Evolutionary conservation across 768 basidiomycete genomes (phyloP).

Genomic region (Kwoniella sp.): DNA sequence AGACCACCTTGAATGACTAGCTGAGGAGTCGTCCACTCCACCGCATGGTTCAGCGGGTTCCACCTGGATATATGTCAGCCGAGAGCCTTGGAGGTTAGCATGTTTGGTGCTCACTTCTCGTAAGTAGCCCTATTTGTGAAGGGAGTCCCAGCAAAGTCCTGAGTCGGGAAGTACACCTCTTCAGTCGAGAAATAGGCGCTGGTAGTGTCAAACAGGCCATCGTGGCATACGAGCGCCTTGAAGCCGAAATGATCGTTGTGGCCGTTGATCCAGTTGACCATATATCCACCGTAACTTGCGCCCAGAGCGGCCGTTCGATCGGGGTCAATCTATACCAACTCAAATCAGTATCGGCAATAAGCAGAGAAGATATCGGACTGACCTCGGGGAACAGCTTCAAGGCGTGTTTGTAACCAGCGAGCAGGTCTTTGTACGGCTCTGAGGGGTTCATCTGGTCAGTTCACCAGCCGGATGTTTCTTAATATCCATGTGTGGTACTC

Average conservation of each 20-base stretch:
- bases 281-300: constrained; percentile 72
- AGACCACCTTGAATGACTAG: constrained; percentile 83
- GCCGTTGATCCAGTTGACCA: constrained; percentile 86
- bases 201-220: constrained; percentile 66
- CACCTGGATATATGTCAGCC: constrained; percentile 58
- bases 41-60: constrained; percentile 78
- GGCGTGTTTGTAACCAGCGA: constrained; percentile 55
- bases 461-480: not conserved
- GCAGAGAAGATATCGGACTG: not conserved
- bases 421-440: constrained; percentile 53
- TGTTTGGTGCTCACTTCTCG: constrained; percentile 35
- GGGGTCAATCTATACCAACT: constrained; percentile 55
- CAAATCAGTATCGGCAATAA: not conserved
- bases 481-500: constrained; percentile 28
- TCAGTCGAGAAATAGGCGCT: constrained; percentile 89
- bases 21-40: constrained; percentile 83
- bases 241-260: constrained; percentile 86
- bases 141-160: constrained; percentile 37
- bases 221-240: constrained; percentile 89
- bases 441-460: constrained; percentile 10
- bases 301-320: constrained; percentile 64
- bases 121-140: constrained; percentile 33
- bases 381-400: constrained; percentile 51
- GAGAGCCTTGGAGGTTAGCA: not conserved
- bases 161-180: constrained; percentile 49